Percentiles rank a stretch among this genome's conserved stretches.
These are phyloP conservation scores for Seminavis robusta DNA, from an alignment of 108 stramenopile species.

Conservation along the genomic window DNA sequence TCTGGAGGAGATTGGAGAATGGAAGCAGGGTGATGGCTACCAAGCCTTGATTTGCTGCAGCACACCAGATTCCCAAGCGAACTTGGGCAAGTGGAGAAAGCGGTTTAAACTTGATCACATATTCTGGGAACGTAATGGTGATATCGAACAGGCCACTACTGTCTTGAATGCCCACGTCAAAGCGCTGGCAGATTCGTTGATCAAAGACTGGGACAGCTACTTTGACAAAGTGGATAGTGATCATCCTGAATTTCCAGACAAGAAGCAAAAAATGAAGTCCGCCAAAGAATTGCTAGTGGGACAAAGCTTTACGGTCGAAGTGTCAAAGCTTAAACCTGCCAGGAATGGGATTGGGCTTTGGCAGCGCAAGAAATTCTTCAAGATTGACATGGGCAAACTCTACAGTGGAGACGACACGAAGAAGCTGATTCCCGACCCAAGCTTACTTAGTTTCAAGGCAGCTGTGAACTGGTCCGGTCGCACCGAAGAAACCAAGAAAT, in stretches of 20 bases:
- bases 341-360: too few relatives aligned
- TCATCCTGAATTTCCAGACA: not conserved
- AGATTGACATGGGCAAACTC: too few relatives aligned
- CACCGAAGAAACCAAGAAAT: too few relatives aligned
- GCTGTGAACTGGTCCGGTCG: too few relatives aligned
- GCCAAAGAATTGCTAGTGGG: not conserved
- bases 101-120: not conserved
- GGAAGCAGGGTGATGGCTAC: too few relatives aligned
- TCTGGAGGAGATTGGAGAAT: too few relatives aligned
- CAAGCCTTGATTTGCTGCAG: not conserved
- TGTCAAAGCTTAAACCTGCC: too few relatives aligned
- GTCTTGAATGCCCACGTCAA: not conserved
- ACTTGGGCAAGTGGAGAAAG: conserved; percentile 1
- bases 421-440: too few relatives aligned
- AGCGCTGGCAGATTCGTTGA: conserved; percentile 1
- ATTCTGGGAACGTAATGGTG: not conserved
- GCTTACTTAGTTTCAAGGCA: too few relatives aligned
- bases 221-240: not conserved
- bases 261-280: not conserved
- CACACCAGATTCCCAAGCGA: not conserved
- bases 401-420: too few relatives aligned
- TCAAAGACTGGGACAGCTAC: not conserved
- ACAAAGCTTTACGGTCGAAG: too few relatives aligned
- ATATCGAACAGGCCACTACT: conserved; percentile 1
- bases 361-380: too few relatives aligned